Conservation (phyloP, 2,329 filamentous ascomycete species). For the Aureobasidium lini region DNA sequence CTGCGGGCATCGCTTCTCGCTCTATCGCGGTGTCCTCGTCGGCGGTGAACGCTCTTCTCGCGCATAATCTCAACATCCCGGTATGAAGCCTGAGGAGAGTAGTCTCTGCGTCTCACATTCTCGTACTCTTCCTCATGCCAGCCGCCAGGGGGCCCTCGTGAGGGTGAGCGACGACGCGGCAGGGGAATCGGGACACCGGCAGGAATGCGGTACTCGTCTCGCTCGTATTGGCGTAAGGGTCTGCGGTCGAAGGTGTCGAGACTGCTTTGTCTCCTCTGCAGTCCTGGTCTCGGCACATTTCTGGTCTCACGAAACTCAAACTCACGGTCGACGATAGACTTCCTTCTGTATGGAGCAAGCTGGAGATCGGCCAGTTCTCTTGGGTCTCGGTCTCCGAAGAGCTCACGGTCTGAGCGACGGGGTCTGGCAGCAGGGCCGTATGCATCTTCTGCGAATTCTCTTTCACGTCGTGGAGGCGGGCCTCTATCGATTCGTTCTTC, state of each 20-base stretch:
- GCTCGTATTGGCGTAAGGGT: conserved; percentile 48
- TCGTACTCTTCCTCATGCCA: conserved; percentile 68
- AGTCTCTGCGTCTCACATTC: conserved; percentile 42
- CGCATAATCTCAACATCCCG: conserved; percentile 42
- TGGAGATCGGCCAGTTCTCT: conserved; percentile 44
- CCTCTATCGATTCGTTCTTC: conserved; percentile 32
- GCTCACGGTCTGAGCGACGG: conserved; percentile 34
- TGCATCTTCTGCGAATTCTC: conserved; percentile 46
- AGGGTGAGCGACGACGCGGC: conserved; percentile 50
- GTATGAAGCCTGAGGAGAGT: conserved; percentile 35
- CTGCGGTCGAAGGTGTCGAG: conserved; percentile 83
- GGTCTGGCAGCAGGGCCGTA: conserved; percentile 25
- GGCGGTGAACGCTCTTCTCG: conserved; percentile 35
- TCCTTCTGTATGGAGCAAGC: conserved; percentile 51
- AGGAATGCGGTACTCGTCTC: conserved; percentile 58
- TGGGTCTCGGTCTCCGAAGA: conserved; percentile 41
- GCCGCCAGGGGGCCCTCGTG: conserved; percentile 38
- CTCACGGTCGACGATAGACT: conserved; percentile 51
- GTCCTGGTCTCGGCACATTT: conserved; percentile 53
- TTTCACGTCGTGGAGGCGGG: conserved; percentile 30
- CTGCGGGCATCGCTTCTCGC: conserved; percentile 19
- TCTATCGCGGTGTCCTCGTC: conserved; percentile 15
- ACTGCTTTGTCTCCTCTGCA: conserved; percentile 77
- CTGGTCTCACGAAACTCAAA: conserved; percentile 30
- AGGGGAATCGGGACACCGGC: conserved; percentile 62